Base-by-base conservation (phyloP, 345 rosid species). In the Trapa bicornis region DNA sequence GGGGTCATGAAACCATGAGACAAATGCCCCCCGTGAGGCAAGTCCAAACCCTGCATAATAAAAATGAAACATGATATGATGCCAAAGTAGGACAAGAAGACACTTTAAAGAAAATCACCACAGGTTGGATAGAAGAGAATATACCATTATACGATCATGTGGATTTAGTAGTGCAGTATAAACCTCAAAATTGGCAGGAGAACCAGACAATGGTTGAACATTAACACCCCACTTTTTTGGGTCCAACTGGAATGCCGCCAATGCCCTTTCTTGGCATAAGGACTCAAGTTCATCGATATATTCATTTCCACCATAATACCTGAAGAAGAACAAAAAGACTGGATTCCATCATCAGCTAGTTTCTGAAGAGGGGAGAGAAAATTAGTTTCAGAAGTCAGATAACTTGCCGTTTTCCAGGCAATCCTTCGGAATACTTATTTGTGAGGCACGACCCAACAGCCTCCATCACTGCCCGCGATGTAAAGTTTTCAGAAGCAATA, bases 1-100 rank as follows among this genome's bases (percentile, higher is more conserved):
- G 96, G 82, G 66, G 98, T 90, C 98, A 90, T 90, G 75, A 90
- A 93, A 33, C 98, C 98, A 79, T 90, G 97, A 68, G 98, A 90
- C 76, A 93, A 68, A 73, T 93, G 97, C 36, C 97, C 97, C 1
- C 96, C 98, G 58, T 93, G 97, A 74, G 43, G 43, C 43, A 41
- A 41, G 43, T 41, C 43, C 43, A 41, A 41, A 41, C 43, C 43
- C 43, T 41, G 29, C 29, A 22, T 22, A 22, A 22, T 22, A 22
- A 22, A 22, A 22, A 22, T 0, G 29, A 22, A 22, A 22, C 29
- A 22, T 22, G 29, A 22, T 22, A 22, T 22, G 29, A 22, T 22
- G 29, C 29, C 29, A 22, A 22, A 22, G 29, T 22, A 0, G 29
- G 29, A 22, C 14, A 29, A 50, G 53, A 14, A 38, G 7, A 70